Evolutionary conservation across 306 rosid species (phyloP).

Genomic region (Acmispon strigosus): DNA sequence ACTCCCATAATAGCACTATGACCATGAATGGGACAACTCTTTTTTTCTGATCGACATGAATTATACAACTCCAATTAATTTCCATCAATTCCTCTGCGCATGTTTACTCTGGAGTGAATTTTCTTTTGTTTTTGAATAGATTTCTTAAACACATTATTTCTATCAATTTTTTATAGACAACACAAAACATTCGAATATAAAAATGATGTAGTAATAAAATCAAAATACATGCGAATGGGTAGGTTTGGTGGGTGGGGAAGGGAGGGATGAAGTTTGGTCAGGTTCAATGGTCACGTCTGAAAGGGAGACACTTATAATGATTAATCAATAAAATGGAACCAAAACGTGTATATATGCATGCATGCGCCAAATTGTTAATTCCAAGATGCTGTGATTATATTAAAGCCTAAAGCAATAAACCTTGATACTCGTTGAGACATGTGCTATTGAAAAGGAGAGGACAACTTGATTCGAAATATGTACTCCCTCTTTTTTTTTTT

Average conservation of each 20-base stretch:
- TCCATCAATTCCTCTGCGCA: too few species aligned
- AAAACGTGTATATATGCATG: background rate
- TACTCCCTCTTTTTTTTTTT: too few species aligned
- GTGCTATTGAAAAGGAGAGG: background rate
- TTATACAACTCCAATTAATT: too few species aligned
- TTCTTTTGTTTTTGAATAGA: too few species aligned
- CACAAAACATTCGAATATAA: background rate
- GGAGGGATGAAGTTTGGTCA: background rate
- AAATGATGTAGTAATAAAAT: background rate
- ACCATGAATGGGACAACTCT: too few species aligned
- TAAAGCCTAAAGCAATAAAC: background rate
- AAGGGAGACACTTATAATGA: background rate
- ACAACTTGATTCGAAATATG: background rate
- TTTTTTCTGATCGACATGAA: too few species aligned
- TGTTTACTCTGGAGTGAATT: too few species aligned
- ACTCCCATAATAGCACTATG: too few species aligned
- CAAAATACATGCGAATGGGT: background rate
- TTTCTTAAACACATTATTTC: too few species aligned
- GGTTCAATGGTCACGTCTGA: conserved; percentile 17
- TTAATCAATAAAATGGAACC: background rate
- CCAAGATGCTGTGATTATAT: background rate
- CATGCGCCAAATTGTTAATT: background rate
- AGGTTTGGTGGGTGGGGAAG: conserved; percentile 1
- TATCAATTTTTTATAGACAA: too few species aligned
- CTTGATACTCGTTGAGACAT: background rate